Conservation (phyloP, 768 basidiomycete species). For the Trametes cinnabarina region DNA sequence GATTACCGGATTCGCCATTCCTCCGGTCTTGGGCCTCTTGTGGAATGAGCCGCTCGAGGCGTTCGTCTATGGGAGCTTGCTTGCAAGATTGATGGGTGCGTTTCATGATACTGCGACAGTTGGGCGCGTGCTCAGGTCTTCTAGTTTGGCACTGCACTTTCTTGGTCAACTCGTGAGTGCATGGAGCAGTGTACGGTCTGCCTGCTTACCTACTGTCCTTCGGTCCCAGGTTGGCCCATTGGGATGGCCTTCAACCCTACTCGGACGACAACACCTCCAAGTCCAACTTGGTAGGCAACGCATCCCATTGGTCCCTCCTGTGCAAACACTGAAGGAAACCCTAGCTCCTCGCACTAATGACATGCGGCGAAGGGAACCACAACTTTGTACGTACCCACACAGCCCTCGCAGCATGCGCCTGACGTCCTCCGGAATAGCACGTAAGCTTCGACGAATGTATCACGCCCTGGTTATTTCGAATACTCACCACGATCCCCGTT, state of each 20-base stretch:
- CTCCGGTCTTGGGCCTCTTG: conserved; percentile 49
- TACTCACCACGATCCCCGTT: not conserved
- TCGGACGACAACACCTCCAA: conserved; percentile 77
- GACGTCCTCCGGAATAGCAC: conserved; percentile 36
- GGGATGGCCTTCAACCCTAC: conserved; percentile 78
- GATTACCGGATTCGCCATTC: conserved; percentile 56
- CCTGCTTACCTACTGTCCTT: not conserved
- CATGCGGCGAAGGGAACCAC: conserved; percentile 77
- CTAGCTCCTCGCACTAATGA: conserved; percentile 65
- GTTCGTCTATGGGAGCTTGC: conserved; percentile 69
- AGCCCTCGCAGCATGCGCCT: not conserved
- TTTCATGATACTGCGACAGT: not conserved
- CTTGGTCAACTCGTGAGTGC: conserved; percentile 62
- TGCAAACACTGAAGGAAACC: not conserved
- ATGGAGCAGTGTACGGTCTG: not conserved
- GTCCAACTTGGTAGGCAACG: conserved; percentile 58
- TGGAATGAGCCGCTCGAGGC: conserved; percentile 69
- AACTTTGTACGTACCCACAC: conserved; percentile 54
- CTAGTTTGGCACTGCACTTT: conserved; percentile 71
- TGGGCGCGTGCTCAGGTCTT: not conserved
- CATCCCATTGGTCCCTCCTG: not conserved
- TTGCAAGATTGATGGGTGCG: conserved; percentile 60
- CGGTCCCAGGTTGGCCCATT: conserved; percentile 62
- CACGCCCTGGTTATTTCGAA: not conserved
- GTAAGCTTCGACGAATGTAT: conserved; percentile 30